These are phyloP conservation scores for Xylaria curta DNA, from an alignment of 495 filamentous ascomycete genomes.

Conservation along the genomic window DNA sequence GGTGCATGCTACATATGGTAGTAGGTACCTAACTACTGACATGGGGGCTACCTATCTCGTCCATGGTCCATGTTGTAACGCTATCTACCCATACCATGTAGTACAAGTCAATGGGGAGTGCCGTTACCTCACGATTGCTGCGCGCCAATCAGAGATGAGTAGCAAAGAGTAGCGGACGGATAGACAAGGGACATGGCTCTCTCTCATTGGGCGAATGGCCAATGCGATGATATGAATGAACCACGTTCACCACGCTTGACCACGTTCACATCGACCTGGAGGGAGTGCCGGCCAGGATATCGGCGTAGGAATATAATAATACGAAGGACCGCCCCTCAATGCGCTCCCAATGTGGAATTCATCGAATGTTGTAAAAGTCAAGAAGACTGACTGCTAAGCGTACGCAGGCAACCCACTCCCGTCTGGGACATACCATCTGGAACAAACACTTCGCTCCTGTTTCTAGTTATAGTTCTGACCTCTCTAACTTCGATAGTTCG, in stretches of 20 bases:
- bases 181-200: background rate
- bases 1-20: background rate
- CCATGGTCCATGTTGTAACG: background rate
- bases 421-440: background rate
- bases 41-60: slow-evolving; percentile 14
- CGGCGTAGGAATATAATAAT: slow-evolving; percentile 1
- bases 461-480: background rate
- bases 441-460: background rate
- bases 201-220: slow-evolving; percentile 2
- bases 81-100: background rate
- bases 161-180: background rate
- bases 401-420: too few relatives aligned
- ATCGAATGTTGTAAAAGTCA: background rate
- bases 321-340: slow-evolving; percentile 3
- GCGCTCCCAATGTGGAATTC: slow-evolving; percentile 1
- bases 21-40: background rate
- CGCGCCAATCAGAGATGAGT: slow-evolving; percentile 21
- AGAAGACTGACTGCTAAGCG: background rate
- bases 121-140: background rate
- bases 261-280: slow-evolving; percentile 8
- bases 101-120: background rate
- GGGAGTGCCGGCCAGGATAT: slow-evolving; percentile 11
- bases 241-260: slow-evolving; percentile 23
- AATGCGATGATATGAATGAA: slow-evolving; percentile 19
- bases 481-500: background rate